Evolutionary conservation across 2,329 filamentous ascomycete species (phyloP).

Genomic region (Verticillium alfalfae): DNA sequence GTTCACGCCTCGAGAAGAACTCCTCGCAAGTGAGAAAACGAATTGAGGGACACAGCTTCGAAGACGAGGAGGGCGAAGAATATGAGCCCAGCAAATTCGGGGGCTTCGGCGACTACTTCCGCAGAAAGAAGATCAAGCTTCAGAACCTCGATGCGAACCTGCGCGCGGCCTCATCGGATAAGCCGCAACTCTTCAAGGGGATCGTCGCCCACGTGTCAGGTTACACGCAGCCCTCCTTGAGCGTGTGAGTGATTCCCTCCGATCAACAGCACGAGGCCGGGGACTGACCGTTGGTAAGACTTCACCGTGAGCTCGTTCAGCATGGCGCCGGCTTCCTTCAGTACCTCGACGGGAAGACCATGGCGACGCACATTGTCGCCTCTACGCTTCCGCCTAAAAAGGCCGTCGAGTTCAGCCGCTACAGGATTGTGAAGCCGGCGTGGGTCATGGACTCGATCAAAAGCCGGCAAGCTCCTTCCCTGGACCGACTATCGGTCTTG

Average conservation of each 20-base stretch:
- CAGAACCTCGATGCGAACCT: slow-evolving; percentile 88
- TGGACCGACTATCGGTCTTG: slow-evolving; percentile 84
- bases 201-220: slow-evolving; percentile 90
- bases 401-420: slow-evolving; percentile 76
- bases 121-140: slow-evolving; percentile 93
- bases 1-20: slow-evolving; percentile 56
- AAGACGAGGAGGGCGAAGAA: slow-evolving; percentile 77
- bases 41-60: slow-evolving; percentile 64
- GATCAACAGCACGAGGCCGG: no score
- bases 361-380: slow-evolving; percentile 92
- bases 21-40: slow-evolving; percentile 57
- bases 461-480: slow-evolving; percentile 72
- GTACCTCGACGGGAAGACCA: slow-evolving; percentile 90
- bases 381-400: slow-evolving; percentile 90
- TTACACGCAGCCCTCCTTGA: slow-evolving; percentile 90
- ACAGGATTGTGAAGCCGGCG: slow-evolving; percentile 88
- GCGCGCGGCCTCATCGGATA: slow-evolving; percentile 60
- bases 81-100: slow-evolving; percentile 84
- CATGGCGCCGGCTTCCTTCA: slow-evolving; percentile 95
- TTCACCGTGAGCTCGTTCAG: slow-evolving; percentile 81
- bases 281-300: slow-evolving; percentile 23
- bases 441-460: slow-evolving; percentile 90
- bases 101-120: slow-evolving; percentile 86
- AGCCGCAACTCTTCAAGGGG: slow-evolving; percentile 83
- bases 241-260: slow-evolving; percentile 45